phyloP scores from a whole-genome alignment of 2,329 filamentous ascomycete species.

The Hymenoscyphus occultus region DNA sequence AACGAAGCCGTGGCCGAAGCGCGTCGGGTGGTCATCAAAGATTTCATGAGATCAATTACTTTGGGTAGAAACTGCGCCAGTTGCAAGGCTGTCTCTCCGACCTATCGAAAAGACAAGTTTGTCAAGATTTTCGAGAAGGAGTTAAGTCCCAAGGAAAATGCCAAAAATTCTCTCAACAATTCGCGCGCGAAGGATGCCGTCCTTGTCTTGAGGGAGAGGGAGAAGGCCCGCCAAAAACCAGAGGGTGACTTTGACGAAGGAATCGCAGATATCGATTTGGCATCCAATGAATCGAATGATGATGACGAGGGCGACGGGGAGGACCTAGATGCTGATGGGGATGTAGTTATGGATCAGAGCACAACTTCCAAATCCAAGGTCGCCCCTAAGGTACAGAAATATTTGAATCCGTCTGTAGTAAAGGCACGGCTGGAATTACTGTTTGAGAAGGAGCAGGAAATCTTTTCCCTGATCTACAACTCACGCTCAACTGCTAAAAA shows the following conservation, averaged over 20 bases:
- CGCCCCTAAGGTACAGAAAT: constrained; percentile 57
- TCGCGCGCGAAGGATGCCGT: constrained; percentile 47
- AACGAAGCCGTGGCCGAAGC: constrained; percentile 80
- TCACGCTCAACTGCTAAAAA: constrained; percentile 60
- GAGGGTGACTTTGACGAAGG: constrained; percentile 55
- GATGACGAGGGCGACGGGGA: constrained; percentile 44
- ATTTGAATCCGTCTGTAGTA: constrained; percentile 80
- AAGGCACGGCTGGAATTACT: constrained; percentile 72
- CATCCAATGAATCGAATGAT: constrained; percentile 45
- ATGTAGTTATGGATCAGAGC: constrained; percentile 56
- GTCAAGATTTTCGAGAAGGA: constrained; percentile 92
- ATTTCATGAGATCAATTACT: constrained; percentile 73
- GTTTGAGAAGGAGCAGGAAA: constrained; percentile 82
- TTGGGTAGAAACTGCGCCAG: constrained; percentile 66
- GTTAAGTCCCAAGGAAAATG: constrained; percentile 69
- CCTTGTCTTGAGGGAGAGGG: constrained; percentile 40
- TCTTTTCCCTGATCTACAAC: constrained; percentile 82
- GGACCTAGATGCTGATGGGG: constrained; percentile 52
- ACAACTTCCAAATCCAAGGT: constrained; percentile 40
- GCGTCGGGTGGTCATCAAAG: constrained; percentile 72
- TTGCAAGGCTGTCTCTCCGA: constrained; percentile 69
- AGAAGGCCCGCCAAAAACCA: constrained; percentile 37
- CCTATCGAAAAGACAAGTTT: constrained; percentile 83
- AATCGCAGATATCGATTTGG: constrained; percentile 61
- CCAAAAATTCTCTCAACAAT: constrained; percentile 68